Evolutionary conservation across 495 filamentous ascomycete species (phyloP).

Genomic region (Saxispiralis lemnorum): DNA sequence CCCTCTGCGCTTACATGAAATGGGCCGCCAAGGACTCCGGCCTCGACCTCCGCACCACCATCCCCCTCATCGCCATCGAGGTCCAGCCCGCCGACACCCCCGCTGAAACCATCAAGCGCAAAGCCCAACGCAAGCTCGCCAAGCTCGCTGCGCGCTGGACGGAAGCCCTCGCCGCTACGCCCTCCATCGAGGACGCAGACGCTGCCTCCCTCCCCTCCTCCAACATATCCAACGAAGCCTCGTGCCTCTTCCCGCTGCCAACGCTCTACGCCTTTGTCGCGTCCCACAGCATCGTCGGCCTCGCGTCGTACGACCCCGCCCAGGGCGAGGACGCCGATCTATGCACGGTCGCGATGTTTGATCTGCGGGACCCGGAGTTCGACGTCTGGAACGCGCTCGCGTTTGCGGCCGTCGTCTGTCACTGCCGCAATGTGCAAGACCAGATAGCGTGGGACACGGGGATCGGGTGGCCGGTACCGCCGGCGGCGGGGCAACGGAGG

Average conservation of each 20-base stretch:
- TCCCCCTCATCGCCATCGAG: constrained; percentile 19
- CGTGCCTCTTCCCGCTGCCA: constrained; percentile 14
- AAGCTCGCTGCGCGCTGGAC: constrained; percentile 11
- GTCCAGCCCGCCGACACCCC: constrained; percentile 6
- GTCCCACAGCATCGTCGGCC: constrained; percentile 19
- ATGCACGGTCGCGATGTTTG: constrained; percentile 19
- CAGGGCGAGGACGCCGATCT: constrained; percentile 8
- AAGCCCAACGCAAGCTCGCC: constrained; percentile 13
- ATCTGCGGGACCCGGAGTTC: constrained; percentile 17
- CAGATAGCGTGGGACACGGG: constrained; percentile 10
- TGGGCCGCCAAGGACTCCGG: constrained; percentile 20
- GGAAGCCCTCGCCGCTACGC: constrained; percentile 14
- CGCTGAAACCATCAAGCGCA: constrained; percentile 5
- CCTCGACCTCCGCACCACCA: constrained; percentile 10
- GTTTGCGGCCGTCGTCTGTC: constrained; percentile 21
- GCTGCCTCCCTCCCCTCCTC: neutral
- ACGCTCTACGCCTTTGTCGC: constrained; percentile 23
- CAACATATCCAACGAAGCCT: neutral
- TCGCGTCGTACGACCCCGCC: constrained; percentile 17
- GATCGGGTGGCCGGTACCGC: constrained; percentile 1
- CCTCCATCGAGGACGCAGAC: constrained; percentile 14
- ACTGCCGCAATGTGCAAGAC: constrained; percentile 18
- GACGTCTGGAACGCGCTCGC: constrained; percentile 26
- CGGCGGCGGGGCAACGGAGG: neutral
- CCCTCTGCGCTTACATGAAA: constrained; percentile 17